Evolutionary conservation across 345 rosid genomes (phyloP), one percentile per base, ranked within the genome.

Genomic region (Gossypium stocksii): DNA sequence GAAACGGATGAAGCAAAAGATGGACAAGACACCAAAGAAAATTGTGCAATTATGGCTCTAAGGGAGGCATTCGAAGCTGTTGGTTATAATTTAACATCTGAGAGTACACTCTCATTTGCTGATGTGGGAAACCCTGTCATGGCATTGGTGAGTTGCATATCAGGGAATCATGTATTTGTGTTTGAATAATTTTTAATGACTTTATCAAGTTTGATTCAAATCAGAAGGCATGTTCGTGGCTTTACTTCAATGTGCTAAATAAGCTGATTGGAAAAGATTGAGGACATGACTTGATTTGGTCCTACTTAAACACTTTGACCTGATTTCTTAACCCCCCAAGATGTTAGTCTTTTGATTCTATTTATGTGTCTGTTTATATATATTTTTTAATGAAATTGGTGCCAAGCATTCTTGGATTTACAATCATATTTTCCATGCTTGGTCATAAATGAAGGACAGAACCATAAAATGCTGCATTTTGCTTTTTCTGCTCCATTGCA

Each of bases 91-190:
- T 77, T 85, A 71, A 80, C 86, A 3, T 87, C 93, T 63, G 99
- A 91, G 82, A 74, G 82, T 66, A 79, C 82, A 11, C 78, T 85
- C 63, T 91, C 98, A 82, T 95, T 95, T 89, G 88, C 93, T 74
- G 98, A 91, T 66, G 90, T 86, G 66, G 99, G 99, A 80, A 93
- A 91, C 79, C 99, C 99, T 71, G 97, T 85, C 78, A 93, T 95
- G 97, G 98, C 98, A 71, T 80, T 95, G 97, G 99, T 93, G 86
- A 83, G 98, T 84, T 71, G 56, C 29, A 46, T 53, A 34, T 5
- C 41, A 34, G 41, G 41, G 41, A 34, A 34, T 5, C 38, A 34
- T 34, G 41, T 34, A 34, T 34, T 34, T 5, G 27, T 72, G 61
- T 73, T 5, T 34, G 41, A 34, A 34, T 38, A 51, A 14, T 64